A percentile compares a stretch with the other conserved stretches of the same genome.
Conservation (phyloP, 257 asterid genomes). For the Primulina tabacum region DNA sequence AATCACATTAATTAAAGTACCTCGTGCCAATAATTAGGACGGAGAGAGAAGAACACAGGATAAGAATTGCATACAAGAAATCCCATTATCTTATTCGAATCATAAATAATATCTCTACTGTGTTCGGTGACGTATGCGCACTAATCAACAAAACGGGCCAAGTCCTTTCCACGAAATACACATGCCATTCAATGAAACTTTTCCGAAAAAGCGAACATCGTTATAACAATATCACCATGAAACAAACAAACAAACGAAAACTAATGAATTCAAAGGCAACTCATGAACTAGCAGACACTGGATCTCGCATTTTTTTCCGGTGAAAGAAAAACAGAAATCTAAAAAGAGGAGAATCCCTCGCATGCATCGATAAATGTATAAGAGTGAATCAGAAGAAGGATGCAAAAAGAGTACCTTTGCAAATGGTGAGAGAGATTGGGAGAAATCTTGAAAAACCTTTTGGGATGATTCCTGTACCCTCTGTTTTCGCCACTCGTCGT, state of each 20-base stretch:
- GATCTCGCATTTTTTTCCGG: not conserved
- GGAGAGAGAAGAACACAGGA: not conserved
- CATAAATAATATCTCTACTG: not conserved
- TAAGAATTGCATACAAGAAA: not conserved
- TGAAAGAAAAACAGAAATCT: no score
- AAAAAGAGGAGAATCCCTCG: not conserved
- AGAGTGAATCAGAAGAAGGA: not conserved
- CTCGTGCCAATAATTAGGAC: not conserved
- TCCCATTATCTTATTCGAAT: not conserved
- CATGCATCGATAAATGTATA: not conserved
- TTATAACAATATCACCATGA: not conserved
- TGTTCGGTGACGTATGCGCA: not conserved
- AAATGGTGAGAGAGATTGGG: not conserved
- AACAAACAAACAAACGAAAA: not conserved
- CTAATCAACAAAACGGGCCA: not conserved
- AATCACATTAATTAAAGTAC: not conserved
- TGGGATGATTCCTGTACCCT: not conserved
- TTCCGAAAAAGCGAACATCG: not conserved
- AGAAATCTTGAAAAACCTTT: not conserved
- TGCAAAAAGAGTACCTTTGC: conserved; percentile 18
- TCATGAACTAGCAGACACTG: not conserved
- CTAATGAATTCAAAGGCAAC: not conserved
- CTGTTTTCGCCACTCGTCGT: not conserved
- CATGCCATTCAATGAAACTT: not conserved
- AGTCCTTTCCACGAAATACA: not conserved